Evolutionary conservation across 108 stramenopile genomes (phyloP), one percentile per base, ranked within the genome.

Genomic region (Aurantiochytrium sp.): DNA sequence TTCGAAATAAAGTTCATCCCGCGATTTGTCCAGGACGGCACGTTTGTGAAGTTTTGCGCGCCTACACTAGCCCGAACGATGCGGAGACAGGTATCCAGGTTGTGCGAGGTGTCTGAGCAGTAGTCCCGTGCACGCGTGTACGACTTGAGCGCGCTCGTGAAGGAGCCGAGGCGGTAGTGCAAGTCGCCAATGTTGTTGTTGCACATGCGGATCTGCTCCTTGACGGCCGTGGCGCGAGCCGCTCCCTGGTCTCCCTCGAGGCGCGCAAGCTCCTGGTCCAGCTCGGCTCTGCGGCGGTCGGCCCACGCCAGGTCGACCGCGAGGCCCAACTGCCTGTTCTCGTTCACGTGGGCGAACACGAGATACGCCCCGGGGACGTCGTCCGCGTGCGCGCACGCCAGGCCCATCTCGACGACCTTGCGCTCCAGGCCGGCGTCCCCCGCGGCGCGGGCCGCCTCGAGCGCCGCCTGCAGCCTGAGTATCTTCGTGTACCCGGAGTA

Each of bases 61-160:
- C 73, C 39, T 1, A 81, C 6, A 24, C 45, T 81, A 12, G 45
- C 2, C 10, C 45, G 73, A 42, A 81, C 32, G 10, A 81, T 24
- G 17, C 45, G 39, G 19, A 81, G 42, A 10, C 15, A 37, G 24
- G 73, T 48, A 48, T 81, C 45, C 6, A 81, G 42, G 30, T 81
- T 12, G n/a, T 48, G 39, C n/a, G 42, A 6, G n/a, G 36, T 48
- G 45, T 81, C 45, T 39, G 73, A 48, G 73, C 73, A 37, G 24
- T 81, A 81, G 24, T 81, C 73, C 8, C 73, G 73, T 12, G 73
- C n/a, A 12, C 45, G 39, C 73, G 42, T 27, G 73, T 81, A 81
- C 39, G 42, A 81, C 32, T 81, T 81, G 42, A 81, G 39, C 39
- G 73, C 73, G 6, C 32, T 12, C 6, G 12, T 48, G 24, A 48